Evolutionary conservation across 176 grass and related monocot species (phyloP).

Genomic region (Avena eriantha): DNA sequence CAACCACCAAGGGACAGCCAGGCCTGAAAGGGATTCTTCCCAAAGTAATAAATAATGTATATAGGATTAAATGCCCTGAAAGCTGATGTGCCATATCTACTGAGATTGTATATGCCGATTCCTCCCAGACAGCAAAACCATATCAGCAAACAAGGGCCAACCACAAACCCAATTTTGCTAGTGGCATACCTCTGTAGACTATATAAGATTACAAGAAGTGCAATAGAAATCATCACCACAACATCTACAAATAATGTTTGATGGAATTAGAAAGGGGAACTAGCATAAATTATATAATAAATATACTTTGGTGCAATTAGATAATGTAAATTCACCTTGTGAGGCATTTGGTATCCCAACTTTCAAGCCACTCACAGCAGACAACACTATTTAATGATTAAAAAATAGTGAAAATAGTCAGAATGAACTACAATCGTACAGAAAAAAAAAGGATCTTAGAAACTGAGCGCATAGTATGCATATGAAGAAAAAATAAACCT

Average conservation of each 20-base stretch:
- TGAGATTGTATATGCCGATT: slow-evolving; percentile 87
- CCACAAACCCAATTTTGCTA: slow-evolving; percentile 89
- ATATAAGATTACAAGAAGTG: slow-evolving; percentile 89
- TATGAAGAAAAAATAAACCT: slow-evolving; percentile 62
- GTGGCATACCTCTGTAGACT: slow-evolving; percentile 88
- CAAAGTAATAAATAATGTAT: slow-evolving; percentile 88
- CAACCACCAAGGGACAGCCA: slow-evolving; percentile 91
- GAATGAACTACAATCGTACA: not conserved
- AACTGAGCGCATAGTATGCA: slow-evolving; percentile 14
- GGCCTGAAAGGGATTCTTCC: slow-evolving; percentile 75
- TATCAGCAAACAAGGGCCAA: slow-evolving; percentile 91
- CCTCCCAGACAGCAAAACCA: slow-evolving; percentile 96
- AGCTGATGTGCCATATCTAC: slow-evolving; percentile 68
- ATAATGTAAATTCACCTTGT: slow-evolving; percentile 62
- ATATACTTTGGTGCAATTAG: not conserved
- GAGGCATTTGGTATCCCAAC: slow-evolving; percentile 70
- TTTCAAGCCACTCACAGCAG: slow-evolving; percentile 92
- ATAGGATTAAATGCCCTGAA: slow-evolving; percentile 90
- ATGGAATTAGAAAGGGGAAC: slow-evolving; percentile 12
- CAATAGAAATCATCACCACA: slow-evolving; percentile 91
- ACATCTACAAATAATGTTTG: slow-evolving; percentile 62
- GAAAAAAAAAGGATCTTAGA: slow-evolving; percentile 14
- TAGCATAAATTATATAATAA: slow-evolving; percentile 19
- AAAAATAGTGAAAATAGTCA: slow-evolving; percentile 18
- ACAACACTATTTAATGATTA: slow-evolving; percentile 70